A percentile compares a stretch with the other conserved stretches of the same genome.
Conservation (phyloP, 2,329 filamentous ascomycete genomes). For the Trichoderma arundinaceum region DNA sequence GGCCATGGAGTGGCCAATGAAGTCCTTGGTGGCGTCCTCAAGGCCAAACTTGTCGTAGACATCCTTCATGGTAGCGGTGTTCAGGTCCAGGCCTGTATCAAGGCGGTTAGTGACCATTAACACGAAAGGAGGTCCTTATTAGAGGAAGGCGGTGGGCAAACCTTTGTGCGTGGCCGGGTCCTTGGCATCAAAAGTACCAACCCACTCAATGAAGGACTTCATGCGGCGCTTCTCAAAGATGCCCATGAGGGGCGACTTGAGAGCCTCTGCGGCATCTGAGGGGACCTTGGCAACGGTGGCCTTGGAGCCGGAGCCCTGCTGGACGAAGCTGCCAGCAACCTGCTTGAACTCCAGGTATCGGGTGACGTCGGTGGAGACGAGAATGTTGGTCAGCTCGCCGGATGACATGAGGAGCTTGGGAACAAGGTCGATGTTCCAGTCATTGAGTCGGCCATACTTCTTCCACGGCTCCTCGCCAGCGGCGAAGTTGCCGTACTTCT, state of each 20-base stretch:
- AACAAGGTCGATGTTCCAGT: conserved; percentile 99
- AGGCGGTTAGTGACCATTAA: background rate
- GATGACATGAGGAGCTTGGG: conserved; percentile 99
- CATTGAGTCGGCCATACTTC: conserved; percentile 93
- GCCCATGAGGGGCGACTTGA: conserved; percentile 93
- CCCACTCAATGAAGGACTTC: conserved; percentile 96
- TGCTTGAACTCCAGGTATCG: conserved; percentile 91
- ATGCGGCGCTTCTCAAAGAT: conserved; percentile 97
- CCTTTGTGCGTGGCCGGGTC: conserved; percentile 90
- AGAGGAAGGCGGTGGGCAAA: conserved; percentile 44
- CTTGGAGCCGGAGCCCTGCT: conserved; percentile 81
- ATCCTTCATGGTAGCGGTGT: conserved; percentile 89
- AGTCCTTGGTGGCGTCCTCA: conserved; percentile 87
- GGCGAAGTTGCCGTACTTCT: conserved; percentile 86
- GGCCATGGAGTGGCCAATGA: conserved; percentile 98
- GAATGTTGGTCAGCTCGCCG: conserved; percentile 96
- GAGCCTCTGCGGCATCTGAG: conserved; percentile 86
- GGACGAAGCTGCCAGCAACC: conserved; percentile 94
- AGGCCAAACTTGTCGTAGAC: conserved; percentile 98
- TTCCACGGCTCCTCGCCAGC: conserved; percentile 92
- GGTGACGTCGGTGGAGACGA: conserved; percentile 92
- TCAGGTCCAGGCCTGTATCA: conserved; percentile 74
- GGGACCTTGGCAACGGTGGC: conserved; percentile 97
- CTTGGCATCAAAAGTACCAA: conserved; percentile 81
- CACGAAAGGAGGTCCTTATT: background rate